phyloP scores from a whole-genome alignment of 2,329 filamentous ascomycete species.

The Colletotrichum godetiae region DNA sequence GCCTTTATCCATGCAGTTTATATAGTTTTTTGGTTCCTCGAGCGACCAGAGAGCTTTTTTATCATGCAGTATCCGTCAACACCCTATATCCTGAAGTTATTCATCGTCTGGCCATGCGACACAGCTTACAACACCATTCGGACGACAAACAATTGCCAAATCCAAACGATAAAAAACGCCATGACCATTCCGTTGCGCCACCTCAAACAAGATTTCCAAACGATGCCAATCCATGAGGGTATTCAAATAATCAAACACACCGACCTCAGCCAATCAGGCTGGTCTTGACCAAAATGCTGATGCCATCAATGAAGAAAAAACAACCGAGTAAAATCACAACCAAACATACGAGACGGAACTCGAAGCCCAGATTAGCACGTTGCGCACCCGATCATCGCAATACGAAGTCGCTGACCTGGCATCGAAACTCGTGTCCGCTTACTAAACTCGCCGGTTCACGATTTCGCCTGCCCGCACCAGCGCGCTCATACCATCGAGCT shows the following conservation, averaged over 20 bases:
- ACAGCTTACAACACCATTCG: conserved; percentile 12
- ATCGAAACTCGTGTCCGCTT: background rate
- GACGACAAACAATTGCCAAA: conserved; percentile 18
- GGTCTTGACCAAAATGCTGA: background rate
- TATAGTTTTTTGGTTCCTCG: conserved; percentile 16
- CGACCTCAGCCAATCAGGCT: conserved; percentile 4
- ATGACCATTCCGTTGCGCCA: conserved; percentile 18
- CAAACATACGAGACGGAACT: background rate
- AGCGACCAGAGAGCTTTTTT: conserved; percentile 6
- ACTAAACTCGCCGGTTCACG: conserved; percentile 55
- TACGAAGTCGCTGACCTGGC: background rate
- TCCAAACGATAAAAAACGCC: conserved; percentile 20
- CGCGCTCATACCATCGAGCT: conserved; percentile 69
- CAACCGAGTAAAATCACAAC: background rate
- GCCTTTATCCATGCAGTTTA: background rate
- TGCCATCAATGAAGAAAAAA: conserved; percentile 13
- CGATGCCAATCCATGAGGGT: conserved; percentile 34
- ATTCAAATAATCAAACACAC: conserved; percentile 31
- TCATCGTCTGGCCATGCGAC: conserved; percentile 14
- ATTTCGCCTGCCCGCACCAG: conserved; percentile 70
- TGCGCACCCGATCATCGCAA: no score
- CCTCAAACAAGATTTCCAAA: conserved; percentile 13
- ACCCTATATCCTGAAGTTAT: conserved; percentile 7
- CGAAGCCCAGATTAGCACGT: background rate
- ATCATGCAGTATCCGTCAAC: conserved; percentile 8